These are phyloP conservation scores for Amaranthus cruentus DNA, from an alignment of 148 eudicot genomes.

Conservation along the genomic window DNA sequence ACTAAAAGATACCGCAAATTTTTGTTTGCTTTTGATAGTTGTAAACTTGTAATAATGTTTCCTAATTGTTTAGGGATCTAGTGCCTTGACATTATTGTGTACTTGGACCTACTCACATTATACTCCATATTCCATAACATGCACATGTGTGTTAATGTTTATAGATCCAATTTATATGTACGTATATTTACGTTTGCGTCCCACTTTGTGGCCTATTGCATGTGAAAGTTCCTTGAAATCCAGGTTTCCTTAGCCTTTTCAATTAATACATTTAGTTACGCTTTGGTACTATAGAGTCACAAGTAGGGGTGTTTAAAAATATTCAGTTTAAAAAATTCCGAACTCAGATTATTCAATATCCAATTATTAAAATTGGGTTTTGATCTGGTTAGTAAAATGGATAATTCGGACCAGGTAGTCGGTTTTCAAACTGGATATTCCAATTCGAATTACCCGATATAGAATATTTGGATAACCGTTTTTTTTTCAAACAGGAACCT, in stretches of 20 bases:
- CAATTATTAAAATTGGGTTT: too few relatives aligned
- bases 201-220: conserved; percentile 5
- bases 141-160: conserved; percentile 1
- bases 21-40: neutral
- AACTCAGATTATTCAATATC: too few relatives aligned
- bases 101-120: conserved; percentile 5
- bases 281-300: neutral
- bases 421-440: too few relatives aligned
- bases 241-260: neutral
- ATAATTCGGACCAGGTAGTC: too few relatives aligned
- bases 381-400: too few relatives aligned
- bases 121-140: too few relatives aligned
- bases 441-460: too few relatives aligned
- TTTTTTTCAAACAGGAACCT: too few relatives aligned
- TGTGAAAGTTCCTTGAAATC: conserved; percentile 1
- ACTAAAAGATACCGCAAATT: neutral
- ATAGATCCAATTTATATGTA: neutral
- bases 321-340: too few relatives aligned
- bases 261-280: neutral
- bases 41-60: too few relatives aligned
- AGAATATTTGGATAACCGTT: too few relatives aligned
- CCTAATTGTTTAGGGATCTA: neutral
- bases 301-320: too few relatives aligned
- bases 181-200: conserved; percentile 7
- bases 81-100: neutral